Evolutionary conservation across 179 eudicot genomes (phyloP), one percentile per base, ranked within the genome.

Genomic region (Beta macrorhiza): DNA sequence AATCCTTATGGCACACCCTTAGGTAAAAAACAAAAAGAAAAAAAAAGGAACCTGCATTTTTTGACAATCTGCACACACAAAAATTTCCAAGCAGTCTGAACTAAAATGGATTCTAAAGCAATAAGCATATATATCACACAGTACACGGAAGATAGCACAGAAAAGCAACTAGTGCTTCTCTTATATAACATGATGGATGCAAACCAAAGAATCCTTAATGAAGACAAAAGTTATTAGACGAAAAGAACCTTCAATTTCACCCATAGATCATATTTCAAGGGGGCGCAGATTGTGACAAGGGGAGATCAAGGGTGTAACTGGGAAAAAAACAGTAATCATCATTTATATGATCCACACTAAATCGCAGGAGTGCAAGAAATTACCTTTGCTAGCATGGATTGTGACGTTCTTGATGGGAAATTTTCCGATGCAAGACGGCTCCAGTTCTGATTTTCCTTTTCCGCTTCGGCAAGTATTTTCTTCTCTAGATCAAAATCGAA

Each of bases 401-500:
- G 93, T 76, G 91, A 56, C 72, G 90, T 68, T 84, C 89, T 96
- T 67, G 93, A 83, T 29, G 93, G 92, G 85, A 80, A 69, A 67
- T 87, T 87, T 89, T 94, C 97, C 51, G 84, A 85, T 56, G 89
- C 97, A 85, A 96, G 86, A 84, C 92, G 92, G 80, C 89, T 88
- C 98, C 99, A 96, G 72, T 92, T 92, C 70, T 82, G 97, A 77
- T 76, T 91, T 82, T 88, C 92, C 86, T 94, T 94, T 81, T 91
- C 99, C 6, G 93, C 93, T 84, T 96, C 98, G 56, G 91, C 90
- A 42, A 96, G 88, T 82, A 94, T 85, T 87, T 89, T 96, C 86
- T 85, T 91, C 85, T 96, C 99, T 45, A 94, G 82, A 22, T 92
- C 96, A 82, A 96, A 94, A 82, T 96, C 98, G 72, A 91, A 94